These are phyloP conservation scores for Picochlorum sp. DNA, from an alignment of 139 green algal genomes.

Conservation along the genomic window DNA sequence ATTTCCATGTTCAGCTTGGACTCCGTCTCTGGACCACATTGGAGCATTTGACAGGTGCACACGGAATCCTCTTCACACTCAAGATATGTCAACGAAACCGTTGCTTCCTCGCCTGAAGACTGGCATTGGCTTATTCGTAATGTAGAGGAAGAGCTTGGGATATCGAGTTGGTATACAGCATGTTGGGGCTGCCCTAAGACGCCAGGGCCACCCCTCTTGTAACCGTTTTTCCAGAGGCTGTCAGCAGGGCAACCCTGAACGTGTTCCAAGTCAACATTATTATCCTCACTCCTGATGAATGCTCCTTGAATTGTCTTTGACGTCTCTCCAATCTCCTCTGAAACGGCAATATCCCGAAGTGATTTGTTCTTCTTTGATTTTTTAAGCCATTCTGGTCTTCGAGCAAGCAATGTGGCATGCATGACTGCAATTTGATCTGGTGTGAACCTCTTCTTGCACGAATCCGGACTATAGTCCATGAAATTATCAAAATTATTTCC, in stretches of 20 bases:
- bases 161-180: neutral
- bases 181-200: neutral
- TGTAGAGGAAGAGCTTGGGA: neutral
- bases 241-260: neutral
- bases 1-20: neutral
- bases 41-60: neutral
- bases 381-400: neutral
- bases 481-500: slow-evolving; percentile 5
- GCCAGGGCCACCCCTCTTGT: neutral
- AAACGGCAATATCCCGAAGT: neutral
- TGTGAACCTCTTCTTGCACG: neutral
- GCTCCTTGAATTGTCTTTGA: neutral
- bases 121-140: neutral
- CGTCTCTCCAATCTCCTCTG: neutral
- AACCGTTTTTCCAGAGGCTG: neutral
- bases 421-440: slow-evolving; percentile 1
- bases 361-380: neutral
- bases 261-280: neutral
- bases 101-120: neutral
- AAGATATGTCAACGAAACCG: neutral
- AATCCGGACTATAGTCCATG: slow-evolving; percentile 4
- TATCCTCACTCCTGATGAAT: neutral
- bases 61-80: neutral
- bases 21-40: neutral
- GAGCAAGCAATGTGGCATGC: neutral